Base-by-base conservation (phyloP, 257 asterid species). In the Craterostigma plantagineum region DNA sequence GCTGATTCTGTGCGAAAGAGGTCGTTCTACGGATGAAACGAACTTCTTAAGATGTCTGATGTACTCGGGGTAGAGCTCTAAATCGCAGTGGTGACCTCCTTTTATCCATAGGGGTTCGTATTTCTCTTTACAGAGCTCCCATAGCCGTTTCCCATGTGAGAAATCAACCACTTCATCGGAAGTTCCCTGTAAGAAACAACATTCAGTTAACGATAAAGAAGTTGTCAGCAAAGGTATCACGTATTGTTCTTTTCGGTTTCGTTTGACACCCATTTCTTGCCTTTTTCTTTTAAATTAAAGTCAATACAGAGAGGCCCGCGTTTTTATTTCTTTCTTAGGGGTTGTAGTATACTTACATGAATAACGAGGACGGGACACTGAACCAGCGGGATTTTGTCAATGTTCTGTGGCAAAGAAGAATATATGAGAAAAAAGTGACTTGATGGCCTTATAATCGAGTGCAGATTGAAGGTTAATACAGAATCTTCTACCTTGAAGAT, bases 71-170 rank as follows among this genome's bases (percentile, higher is more conserved):
- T 72, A 78, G 51, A 72, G 77, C 49, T 82, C 94, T 30, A 82
- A 63, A 59, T 82, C 64, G 62, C 94, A 78, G 66, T 82, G 94
- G 47, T 58, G 75, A 11, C 94, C 94, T 45, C 94, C 92, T 60
- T 78, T 68, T 17, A 82, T 73, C 94, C 94, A 82, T 18, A 82
- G 59, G 8, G 95, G 95, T 18, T 82, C 95, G n/a, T 75, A 79
- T 56, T 78, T 82, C 53, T 73, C 79, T 45, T 73, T 83, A 43
- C 95, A 79, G 43, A 79, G 80, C 44, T 79, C 91, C 91, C 86
- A 83, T 8, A 79, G 86, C 55, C 79, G 91, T 67, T 83, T 75
- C 12, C 92, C 95, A 4, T 83, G 95, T 11, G 95, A 79, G 39
- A 66, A 71, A 59, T 83, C 80, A 14, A 82, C 95, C 40, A 82